Base-by-base conservation (phyloP, 441 rosid genomes). In the Gossypium schwendimanii region DNA sequence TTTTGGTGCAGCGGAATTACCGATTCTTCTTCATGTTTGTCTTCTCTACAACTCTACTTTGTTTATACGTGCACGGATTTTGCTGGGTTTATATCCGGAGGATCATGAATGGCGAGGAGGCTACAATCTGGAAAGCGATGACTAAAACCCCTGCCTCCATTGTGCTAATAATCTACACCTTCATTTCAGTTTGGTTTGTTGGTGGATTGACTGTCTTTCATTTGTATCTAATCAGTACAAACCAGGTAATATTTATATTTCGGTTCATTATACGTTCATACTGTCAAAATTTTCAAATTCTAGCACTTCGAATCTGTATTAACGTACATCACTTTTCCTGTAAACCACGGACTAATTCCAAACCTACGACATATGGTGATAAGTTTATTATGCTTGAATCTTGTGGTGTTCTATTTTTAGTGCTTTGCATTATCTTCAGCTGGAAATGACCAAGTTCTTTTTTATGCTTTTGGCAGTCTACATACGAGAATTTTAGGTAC, bases 21-120 rank as follows among this genome's bases (percentile, higher is more conserved):
- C 84, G 95, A 77, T 96, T 91, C 92, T 95, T 89, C 94, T 91
- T 88, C 94, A 84, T 86, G 94, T 96, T 96, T 78, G 87, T 93
- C 72, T 80, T 86, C 77, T 77, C 86, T 12, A 26, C 98, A 9
- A 91, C 98, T 50, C 78, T 96, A 76, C 86, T 93, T 69, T 96
- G 99, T 89, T 73, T 96, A 58, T 93, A 84, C 61, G 89, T 96
- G 61, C 97, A 91, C 23, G 92, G 84, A 11, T 96, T 96, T 86
- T 87, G 97, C 86, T 96, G 99, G 98, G 88, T 96, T 66, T 89
- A 87, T 78, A 87, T 96, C 74, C 82, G 68, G 78, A 86, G 84
- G 44, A 91, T 93, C 67, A 87, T 85, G 88, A 82, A 80, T 45
- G 39, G 82, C 10, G 94, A 93, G 63, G 26, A 50, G 10, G 85